Conservation (phyloP, 2,329 filamentous ascomycete genomes). For the Amesomyces nigricolor region DNA sequence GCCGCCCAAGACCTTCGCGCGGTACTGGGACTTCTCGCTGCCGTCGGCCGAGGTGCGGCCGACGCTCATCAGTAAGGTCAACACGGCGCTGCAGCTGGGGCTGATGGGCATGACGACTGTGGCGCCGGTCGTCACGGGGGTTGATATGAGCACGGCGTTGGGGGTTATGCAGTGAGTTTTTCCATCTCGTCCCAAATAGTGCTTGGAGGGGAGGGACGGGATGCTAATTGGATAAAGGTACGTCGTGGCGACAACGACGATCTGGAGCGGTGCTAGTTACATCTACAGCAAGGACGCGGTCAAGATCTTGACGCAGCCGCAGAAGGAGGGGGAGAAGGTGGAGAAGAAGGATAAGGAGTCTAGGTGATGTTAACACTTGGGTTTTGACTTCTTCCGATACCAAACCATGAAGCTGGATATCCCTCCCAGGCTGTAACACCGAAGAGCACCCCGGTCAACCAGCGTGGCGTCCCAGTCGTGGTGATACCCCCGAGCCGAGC, state of each 20-base stretch:
- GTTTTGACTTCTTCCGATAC: not conserved
- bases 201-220: no score
- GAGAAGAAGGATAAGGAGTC: slow-evolving; percentile 5
- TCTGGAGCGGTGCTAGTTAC: slow-evolving; percentile 93
- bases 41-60: slow-evolving; percentile 80
- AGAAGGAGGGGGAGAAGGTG: slow-evolving; percentile 7
- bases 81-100: slow-evolving; percentile 85
- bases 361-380: not conserved
- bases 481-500: no score
- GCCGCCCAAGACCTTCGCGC: slow-evolving; percentile 80
- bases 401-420: not conserved
- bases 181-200: not conserved
- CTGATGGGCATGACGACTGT: slow-evolving; percentile 81
- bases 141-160: slow-evolving; percentile 50
- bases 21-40: slow-evolving; percentile 97
- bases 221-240: slow-evolving; percentile 47
- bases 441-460: no score
- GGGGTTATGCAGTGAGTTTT: slow-evolving; percentile 57
- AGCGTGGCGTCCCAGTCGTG: no score
- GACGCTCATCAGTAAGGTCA: slow-evolving; percentile 81
- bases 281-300: slow-evolving; percentile 87
- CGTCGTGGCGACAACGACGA: slow-evolving; percentile 78
- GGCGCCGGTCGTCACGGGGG: slow-evolving; percentile 62
- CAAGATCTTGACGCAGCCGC: slow-evolving; percentile 59
- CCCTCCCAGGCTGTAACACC: no score